These are phyloP conservation scores for Tylopilus intermedius DNA, from an alignment of 768 basidiomycete genomes.

Conservation along the genomic window DNA sequence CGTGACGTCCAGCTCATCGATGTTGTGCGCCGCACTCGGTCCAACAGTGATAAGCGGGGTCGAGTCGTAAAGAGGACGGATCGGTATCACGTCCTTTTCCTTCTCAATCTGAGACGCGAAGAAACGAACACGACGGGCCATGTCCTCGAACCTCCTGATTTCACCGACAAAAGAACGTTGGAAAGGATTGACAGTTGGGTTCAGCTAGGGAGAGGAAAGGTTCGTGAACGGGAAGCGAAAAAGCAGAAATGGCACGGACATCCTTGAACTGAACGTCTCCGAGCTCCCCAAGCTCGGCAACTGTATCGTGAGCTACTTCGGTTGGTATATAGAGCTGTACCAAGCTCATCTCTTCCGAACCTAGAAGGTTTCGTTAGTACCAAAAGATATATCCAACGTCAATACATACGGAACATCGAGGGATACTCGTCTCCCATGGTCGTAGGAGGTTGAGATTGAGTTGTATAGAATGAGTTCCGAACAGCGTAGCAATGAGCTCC, in stretches of 20 bases:
- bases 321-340: constrained; percentile 95
- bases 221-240: constrained; percentile 2
- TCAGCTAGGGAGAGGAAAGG: constrained; percentile 52
- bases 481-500: background rate
- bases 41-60: constrained; percentile 85
- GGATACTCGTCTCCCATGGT: constrained; percentile 77
- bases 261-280: constrained; percentile 98
- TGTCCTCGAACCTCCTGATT: constrained; percentile 92
- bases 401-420: constrained; percentile 65
- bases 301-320: constrained; percentile 96
- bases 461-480: background rate
- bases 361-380: constrained; percentile 36
- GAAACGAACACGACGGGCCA: constrained; percentile 91
- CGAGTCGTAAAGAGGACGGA: constrained; percentile 83
- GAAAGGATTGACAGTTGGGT: constrained; percentile 93
- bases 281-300: constrained; percentile 90
- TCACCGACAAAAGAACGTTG: constrained; percentile 97
- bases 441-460: background rate
- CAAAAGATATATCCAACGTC: background rate
- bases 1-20: constrained; percentile 88
- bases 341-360: constrained; percentile 97
- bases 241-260: constrained; percentile 44
- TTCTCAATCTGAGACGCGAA: constrained; percentile 82
- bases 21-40: constrained; percentile 86
- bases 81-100: constrained; percentile 75